Percentiles rank a stretch among this genome's conserved stretches.
These are phyloP conservation scores for Typha latifolia DNA, from an alignment of 176 grass and related monocot species.

Conservation along the genomic window DNA sequence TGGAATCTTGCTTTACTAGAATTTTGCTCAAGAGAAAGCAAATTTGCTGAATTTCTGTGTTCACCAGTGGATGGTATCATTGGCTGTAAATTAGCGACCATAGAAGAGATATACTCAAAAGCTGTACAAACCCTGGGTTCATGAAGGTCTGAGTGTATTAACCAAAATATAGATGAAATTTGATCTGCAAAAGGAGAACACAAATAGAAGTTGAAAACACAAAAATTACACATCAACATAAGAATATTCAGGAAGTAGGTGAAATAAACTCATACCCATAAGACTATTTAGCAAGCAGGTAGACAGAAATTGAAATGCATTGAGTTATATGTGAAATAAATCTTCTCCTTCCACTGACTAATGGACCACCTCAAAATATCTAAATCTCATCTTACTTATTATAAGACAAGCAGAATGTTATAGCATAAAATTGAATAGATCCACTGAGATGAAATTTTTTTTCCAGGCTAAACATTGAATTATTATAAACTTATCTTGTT, in stretches of 20 bases:
- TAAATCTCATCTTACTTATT: not conserved
- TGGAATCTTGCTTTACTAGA: slow-evolving; percentile 52
- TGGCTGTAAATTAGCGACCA: slow-evolving; percentile 68
- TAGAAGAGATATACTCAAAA: slow-evolving; percentile 68
- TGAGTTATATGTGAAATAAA: too few relatives aligned
- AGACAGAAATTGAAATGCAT: too few relatives aligned
- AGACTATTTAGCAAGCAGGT: slow-evolving; percentile 4
- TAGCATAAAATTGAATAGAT: too few relatives aligned
- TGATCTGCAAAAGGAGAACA: slow-evolving; percentile 51
- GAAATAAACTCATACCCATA: not conserved
- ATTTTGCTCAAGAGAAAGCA: slow-evolving; percentile 52
- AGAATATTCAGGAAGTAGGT: slow-evolving; percentile 5
- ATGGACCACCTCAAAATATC: too few relatives aligned
- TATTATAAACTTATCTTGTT: too few relatives aligned
- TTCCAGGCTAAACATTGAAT: too few relatives aligned
- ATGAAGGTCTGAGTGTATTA: slow-evolving; percentile 76
- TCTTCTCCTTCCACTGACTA: too few relatives aligned
- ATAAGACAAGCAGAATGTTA: too few relatives aligned
- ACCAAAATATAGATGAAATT: slow-evolving; percentile 89
- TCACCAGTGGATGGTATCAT: slow-evolving; percentile 31
- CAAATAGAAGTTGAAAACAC: not conserved
- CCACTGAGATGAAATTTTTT: too few relatives aligned
- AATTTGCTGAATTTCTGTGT: slow-evolving; percentile 31
- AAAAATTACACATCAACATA: not conserved
- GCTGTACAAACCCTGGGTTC: slow-evolving; percentile 54